A percentile compares a stretch with the other conserved stretches of the same genome.
Conservation (phyloP, 306 rosid genomes). For the Inga laurina region DNA sequence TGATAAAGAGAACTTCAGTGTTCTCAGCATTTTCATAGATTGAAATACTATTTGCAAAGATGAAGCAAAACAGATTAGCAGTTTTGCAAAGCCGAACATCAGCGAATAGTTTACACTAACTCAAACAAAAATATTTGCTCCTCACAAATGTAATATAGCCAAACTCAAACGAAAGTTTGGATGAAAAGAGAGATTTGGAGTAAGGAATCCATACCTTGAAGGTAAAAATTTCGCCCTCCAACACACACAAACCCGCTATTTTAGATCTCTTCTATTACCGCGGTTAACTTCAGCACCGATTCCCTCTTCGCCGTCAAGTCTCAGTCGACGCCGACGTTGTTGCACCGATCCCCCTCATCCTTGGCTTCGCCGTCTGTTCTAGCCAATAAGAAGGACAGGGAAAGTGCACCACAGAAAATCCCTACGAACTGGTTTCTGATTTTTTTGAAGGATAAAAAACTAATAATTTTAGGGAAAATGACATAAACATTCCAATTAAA, state of each 20-base stretch:
- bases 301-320: not conserved
- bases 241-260: not conserved
- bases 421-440: no score
- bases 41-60: not conserved
- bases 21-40: not conserved
- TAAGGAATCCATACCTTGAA: no score
- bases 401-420: no score
- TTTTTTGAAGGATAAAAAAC: no score
- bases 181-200: not conserved
- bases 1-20: no score
- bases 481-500: no score
- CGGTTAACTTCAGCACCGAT: not conserved
- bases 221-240: not conserved
- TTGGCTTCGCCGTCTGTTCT: not conserved
- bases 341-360: not conserved
- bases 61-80: not conserved
- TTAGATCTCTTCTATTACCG: not conserved
- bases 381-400: no score
- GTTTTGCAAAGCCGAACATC: not conserved
- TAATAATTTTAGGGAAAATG: no score
- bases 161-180: not conserved
- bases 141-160: not conserved
- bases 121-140: not conserved
- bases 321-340: not conserved
- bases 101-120: not conserved